Conservation (phyloP, 768 basidiomycete species). For the Pisolithus microcarpus region DNA sequence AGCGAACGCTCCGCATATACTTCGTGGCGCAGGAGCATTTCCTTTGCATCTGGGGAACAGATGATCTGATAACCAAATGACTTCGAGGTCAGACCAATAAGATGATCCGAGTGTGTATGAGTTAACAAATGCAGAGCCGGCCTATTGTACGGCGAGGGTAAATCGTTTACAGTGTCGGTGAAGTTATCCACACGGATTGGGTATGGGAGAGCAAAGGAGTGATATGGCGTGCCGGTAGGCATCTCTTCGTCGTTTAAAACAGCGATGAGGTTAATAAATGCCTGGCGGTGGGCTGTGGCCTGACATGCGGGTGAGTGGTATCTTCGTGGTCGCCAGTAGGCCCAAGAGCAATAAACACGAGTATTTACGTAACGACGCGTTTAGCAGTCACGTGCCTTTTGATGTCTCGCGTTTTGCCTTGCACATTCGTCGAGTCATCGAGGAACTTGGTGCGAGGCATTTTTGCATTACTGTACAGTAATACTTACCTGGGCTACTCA, state of each 20-base stretch:
- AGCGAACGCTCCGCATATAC: constrained; percentile 57
- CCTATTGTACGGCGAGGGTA: constrained; percentile 26
- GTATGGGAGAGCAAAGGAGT: constrained; percentile 73
- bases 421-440: too few relatives aligned
- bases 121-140: constrained; percentile 66
- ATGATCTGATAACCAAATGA: constrained; percentile 67
- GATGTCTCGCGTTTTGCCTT: background rate
- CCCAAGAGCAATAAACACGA: background rate
- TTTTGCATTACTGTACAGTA: too few relatives aligned
- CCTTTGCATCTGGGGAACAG: constrained; percentile 79
- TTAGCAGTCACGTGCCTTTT: background rate
- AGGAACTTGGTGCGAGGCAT: too few relatives aligned
- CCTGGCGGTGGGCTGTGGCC: background rate
- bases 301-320: background rate
- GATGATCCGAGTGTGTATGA: constrained; percentile 88
- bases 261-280: background rate
- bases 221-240: constrained; percentile 72
- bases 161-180: constrained; percentile 32
- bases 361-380: background rate
- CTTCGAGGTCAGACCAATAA: constrained; percentile 65
- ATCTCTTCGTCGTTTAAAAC: constrained; percentile 29
- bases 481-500: too few relatives aligned
- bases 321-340: background rate
- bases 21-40: constrained; percentile 78
- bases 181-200: constrained; percentile 86